A percentile compares a stretch with the other conserved stretches of the same genome.
Conservation (phyloP, 108 stramenopile species). For the Fistulifera pelliculosa region DNA sequence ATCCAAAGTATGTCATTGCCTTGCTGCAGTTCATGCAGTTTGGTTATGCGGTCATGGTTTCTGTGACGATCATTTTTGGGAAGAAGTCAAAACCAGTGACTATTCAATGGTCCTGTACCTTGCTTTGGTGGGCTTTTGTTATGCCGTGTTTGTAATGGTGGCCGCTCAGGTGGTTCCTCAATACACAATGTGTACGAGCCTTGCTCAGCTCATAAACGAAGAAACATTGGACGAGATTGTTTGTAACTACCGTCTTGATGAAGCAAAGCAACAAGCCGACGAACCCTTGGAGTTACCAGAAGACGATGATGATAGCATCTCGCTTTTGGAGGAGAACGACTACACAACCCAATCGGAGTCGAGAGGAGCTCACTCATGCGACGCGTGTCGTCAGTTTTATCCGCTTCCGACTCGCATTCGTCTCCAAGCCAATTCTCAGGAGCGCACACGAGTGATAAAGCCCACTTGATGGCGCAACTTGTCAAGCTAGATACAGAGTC, state of each 20-base stretch:
- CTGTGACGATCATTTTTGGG: constrained; percentile 57
- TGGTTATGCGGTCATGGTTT: constrained; percentile 73
- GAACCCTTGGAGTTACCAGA: too few relatives aligned
- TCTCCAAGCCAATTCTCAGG: too few relatives aligned
- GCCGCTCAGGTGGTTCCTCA: constrained; percentile 54
- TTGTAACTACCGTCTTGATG: constrained; percentile 33
- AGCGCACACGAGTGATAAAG: neutral
- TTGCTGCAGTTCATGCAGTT: constrained; percentile 78
- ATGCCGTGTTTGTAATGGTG: constrained; percentile 48
- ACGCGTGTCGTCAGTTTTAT: too few relatives aligned
- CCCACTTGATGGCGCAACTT: constrained; percentile 10
- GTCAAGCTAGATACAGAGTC: constrained; percentile 11
- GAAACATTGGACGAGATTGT: constrained; percentile 36
- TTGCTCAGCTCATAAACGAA: constrained; percentile 70
- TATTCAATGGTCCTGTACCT: constrained; percentile 15
- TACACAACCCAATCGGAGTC: too few relatives aligned
- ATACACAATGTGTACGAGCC: constrained; percentile 76
- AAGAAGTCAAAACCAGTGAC: constrained; percentile 17
- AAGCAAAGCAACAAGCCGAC: constrained; percentile 17
- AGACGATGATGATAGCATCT: too few relatives aligned
- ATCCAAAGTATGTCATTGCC: constrained; percentile 55
- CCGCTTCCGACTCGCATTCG: too few relatives aligned
- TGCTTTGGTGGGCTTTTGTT: constrained; percentile 26
- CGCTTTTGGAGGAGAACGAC: too few relatives aligned
- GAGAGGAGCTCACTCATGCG: too few relatives aligned